Evolutionary conservation across 192 early-diverging fungal genomes (phyloP).

Genomic region (Jimgerdemannia flammicorona): DNA sequence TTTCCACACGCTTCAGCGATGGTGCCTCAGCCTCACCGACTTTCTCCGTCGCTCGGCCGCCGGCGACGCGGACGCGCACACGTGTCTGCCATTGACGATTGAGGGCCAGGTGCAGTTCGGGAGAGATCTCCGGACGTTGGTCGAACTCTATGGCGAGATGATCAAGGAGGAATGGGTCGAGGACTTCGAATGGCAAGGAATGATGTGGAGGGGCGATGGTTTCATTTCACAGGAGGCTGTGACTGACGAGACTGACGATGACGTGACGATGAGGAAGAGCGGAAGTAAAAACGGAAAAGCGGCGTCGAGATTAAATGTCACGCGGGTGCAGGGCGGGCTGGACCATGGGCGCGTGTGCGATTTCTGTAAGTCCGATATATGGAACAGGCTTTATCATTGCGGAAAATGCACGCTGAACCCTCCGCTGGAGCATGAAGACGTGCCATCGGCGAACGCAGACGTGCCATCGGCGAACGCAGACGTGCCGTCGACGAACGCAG

Average conservation of each 20-base stretch:
- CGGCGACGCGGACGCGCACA: not conserved
- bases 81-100: not conserved
- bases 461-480: not conserved
- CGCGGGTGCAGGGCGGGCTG: not conserved
- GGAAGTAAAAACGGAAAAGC: not conserved
- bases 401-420: not conserved
- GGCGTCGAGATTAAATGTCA: not conserved
- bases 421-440: not conserved
- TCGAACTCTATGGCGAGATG: not conserved
- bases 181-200: not conserved
- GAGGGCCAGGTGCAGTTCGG: not conserved
- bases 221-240: not conserved
- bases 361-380: slow-evolving; percentile 22
- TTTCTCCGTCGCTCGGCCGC: not conserved
- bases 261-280: not conserved
- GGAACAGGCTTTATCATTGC: slow-evolving; percentile 19
- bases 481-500: not conserved
- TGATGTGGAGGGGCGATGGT: not conserved
- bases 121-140: not conserved
- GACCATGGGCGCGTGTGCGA: slow-evolving; percentile 9
- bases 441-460: not conserved
- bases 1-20: slow-evolving; percentile 5
- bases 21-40: not conserved
- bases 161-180: not conserved
- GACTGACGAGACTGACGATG: not conserved